Conservation (phyloP, 2,329 filamentous ascomycete genomes). For the Pseudogymnoascus sp. region DNA sequence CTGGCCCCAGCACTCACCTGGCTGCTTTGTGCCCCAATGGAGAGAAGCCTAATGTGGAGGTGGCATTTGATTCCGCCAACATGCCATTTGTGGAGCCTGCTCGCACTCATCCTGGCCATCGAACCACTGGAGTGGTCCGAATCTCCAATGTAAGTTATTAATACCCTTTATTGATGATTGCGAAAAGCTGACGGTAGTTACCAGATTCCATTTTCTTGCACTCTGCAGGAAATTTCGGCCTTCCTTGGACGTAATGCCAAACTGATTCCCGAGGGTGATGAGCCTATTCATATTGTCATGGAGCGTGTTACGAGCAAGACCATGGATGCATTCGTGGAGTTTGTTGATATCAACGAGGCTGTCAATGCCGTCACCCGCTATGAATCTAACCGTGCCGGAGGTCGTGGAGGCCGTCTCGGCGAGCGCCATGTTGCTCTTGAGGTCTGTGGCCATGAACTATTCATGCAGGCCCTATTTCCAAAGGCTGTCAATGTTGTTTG, state of each 20-base stretch:
- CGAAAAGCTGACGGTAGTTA: conserved; percentile 11
- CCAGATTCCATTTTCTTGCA: conserved; percentile 49
- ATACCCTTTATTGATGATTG: conserved; percentile 13
- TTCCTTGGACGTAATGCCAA: conserved; percentile 50
- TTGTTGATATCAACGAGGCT: conserved; percentile 43
- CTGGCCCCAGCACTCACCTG: conserved; percentile 6
- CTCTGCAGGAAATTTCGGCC: conserved; percentile 45
- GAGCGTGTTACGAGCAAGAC: conserved; percentile 54
- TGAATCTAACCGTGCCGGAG: conserved; percentile 29
- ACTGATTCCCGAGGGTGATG: conserved; percentile 43
- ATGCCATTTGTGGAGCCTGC: conserved; percentile 30
- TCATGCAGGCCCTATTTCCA: conserved; percentile 57
- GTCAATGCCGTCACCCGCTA: conserved; percentile 43
- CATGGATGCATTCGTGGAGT: conserved; percentile 52
- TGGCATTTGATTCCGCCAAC: conserved; percentile 23
- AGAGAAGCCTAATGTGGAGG: conserved; percentile 19
- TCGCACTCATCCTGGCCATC: conserved; percentile 19
- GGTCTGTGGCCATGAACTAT: conserved; percentile 43
- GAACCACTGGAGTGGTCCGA: conserved; percentile 28
- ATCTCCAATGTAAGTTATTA: conserved; percentile 29
- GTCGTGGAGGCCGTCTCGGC: conserved; percentile 42
- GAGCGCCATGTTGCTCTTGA: conserved; percentile 49
- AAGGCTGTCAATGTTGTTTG: conserved; percentile 47
- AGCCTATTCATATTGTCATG: conserved; percentile 56
- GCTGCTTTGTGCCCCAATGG: background rate